Evolutionary conservation across 805 yeast genomes (phyloP), one percentile per base, ranked within the genome.

Genomic region (Candida patagonica): DNA sequence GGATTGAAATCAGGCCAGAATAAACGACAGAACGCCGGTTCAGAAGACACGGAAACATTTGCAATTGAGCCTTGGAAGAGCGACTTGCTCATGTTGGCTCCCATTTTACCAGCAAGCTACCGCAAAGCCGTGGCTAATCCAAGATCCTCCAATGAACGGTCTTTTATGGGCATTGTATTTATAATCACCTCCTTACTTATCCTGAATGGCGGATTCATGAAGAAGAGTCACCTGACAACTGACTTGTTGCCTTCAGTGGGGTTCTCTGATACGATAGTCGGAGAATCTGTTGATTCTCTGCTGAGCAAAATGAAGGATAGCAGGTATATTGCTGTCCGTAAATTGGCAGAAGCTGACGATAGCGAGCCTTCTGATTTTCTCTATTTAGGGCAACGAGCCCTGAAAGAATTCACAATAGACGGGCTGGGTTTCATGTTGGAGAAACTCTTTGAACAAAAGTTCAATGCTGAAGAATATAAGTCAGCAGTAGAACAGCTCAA

Each of bases 361-460:
- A 16, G 10, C 10, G 39, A 36, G 32, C 39, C 32, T 4, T 19
- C 8, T 10, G 32, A n/a, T 4, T 26, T 25, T 15, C n/a, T 23
- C 20, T 26, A 13, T 5, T 32, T 36, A 4, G 39, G 39, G 8
- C 30, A 21, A 7, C 17, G 39, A 8, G 39, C 39, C 7, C 31
- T 10, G 8, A 17, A 19, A 10, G 39, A 36, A 15, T 26, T n/a
- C 12, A 23, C 37, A 8, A 21, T n/a, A 6, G 35, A 31, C 15
- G 35, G 25, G n/a, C 13, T 31, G 12, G 25, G 35, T 20, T 13
- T 16, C 4, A 31, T 31, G 23, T 17, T 31, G 7, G 15, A 31
- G 25, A 9, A 12, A 15, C 35, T 31, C n/a, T 31, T 31, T 17
- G 16, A 31, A 13, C 24, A 31, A 10, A 19, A 31, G 9, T 31